Evolutionary conservation across 495 filamentous ascomycete genomes (phyloP).

Genomic region (Penicillium atrosanguineum): DNA sequence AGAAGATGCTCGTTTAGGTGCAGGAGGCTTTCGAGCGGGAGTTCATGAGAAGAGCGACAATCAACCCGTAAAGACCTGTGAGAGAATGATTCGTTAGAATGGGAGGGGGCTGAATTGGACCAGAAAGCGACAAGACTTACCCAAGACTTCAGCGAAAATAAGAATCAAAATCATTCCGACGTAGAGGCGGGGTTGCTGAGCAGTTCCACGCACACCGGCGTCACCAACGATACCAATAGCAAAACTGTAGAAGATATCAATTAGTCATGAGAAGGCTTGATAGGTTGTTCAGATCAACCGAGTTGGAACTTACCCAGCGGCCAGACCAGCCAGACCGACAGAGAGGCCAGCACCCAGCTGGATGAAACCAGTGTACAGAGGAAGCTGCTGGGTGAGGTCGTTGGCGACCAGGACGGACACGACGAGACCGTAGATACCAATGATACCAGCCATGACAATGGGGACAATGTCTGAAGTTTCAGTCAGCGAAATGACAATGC

Average conservation of each 20-base stretch:
- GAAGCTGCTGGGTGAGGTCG: conserved; percentile 73
- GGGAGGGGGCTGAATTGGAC: background rate
- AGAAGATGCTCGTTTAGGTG: conserved; percentile 22
- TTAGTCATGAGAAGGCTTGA: conserved; percentile 4
- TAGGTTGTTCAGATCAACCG: background rate
- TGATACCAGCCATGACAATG: conserved; percentile 99
- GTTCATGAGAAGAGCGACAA: conserved; percentile 99
- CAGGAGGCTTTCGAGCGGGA: conserved; percentile 51
- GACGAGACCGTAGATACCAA: conserved; percentile 99
- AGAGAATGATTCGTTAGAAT: background rate
- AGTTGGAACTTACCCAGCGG: conserved; percentile 67
- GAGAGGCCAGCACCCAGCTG: conserved; percentile 95
- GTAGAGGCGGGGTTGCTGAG: conserved; percentile 95
- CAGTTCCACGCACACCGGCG: conserved; percentile 96
- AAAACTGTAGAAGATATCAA: conserved; percentile 53
- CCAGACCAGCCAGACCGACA: conserved; percentile 94
- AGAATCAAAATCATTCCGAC: conserved; percentile 99
- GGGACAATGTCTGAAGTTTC: conserved; percentile 81
- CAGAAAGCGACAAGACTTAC: conserved; percentile 45
- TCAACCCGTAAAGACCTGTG: conserved; percentile 91
- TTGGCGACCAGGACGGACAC: conserved; percentile 98
- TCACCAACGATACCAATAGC: conserved; percentile 99
- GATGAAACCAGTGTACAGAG: conserved; percentile 94
- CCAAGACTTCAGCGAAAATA: conserved; percentile 99
- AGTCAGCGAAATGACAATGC: conserved; percentile 15